Base-by-base conservation (phyloP, 2,329 filamentous ascomycete species). In the Exophiala sideris region DNA sequence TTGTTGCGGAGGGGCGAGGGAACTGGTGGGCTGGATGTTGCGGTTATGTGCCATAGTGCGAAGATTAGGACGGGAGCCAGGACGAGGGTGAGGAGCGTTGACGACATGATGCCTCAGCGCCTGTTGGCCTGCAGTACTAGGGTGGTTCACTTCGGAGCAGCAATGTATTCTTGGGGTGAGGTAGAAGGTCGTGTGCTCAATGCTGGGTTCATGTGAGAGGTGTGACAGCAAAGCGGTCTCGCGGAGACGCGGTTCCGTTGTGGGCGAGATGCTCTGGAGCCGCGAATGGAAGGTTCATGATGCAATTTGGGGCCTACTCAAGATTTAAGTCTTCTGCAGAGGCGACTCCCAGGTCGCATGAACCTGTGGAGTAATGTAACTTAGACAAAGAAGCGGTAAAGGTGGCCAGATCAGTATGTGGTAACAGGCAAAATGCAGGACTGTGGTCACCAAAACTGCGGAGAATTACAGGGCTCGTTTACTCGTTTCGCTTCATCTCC, bases 1-100 rank as follows among this genome's bases (percentile, higher is more conserved):
- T 95, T 95, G 75, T 89, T 87, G 64, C 78, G 79, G 59, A 96
- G 76, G 41, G 76, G 80, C 3, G 89, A 88, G 2, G 61, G 61
- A 3, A 63, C 83, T 67, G 50, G 75, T 67, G 62, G 61, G 54
- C 45, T 54, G 35, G 36, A 68, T 59, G 33, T 62, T 53, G 51
- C 65, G 55, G 76, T 61, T 50, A 76, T 65, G 50, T 64, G 62
- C 62, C 57, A 64, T 14, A 63, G 54, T 14, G 48, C 56, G 35
- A 64, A 62, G 44, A 63, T 24, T 18, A 62, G 50, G 47, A 61
- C 39, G 4, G 60, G 58, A 5, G 51, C 14, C 11, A 64, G 49
- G 41, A 55, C 39, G 5, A 62, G 45, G 21, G 56, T 58, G 9
- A 59, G 33, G 14, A 59, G 12, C 29, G 54, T 56, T 39, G 56